phyloP scores from a whole-genome alignment of 306 rosid genomes.

The Gillenia trifoliata region DNA sequence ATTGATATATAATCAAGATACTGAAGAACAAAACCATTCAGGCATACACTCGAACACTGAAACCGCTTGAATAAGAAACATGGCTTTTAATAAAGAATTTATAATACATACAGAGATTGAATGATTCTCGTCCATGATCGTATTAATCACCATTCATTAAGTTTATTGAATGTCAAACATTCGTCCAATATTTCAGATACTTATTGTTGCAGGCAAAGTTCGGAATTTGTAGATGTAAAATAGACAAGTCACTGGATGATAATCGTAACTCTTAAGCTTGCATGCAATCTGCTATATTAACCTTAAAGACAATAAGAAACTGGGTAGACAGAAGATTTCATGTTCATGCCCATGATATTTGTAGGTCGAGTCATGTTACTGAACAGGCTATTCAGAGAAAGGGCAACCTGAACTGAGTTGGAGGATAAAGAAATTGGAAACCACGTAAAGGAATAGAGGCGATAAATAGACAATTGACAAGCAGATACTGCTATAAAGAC shows the following conservation, averaged over 20 bases:
- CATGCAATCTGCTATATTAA: too few species aligned
- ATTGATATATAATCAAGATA: not conserved
- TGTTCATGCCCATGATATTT: not conserved
- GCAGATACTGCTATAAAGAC: too few species aligned
- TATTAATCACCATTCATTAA: not conserved
- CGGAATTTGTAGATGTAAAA: too few species aligned
- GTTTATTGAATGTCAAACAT: not conserved
- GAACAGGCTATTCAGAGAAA: not conserved
- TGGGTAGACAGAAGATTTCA: not conserved
- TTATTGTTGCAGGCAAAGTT: too few species aligned
- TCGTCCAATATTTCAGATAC: not conserved
- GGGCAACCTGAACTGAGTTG: not conserved
- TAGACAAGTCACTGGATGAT: too few species aligned
- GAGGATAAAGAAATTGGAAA: not conserved
- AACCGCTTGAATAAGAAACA: not conserved
- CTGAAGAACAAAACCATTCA: not conserved
- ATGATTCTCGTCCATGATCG: not conserved
- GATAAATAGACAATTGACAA: not conserved
- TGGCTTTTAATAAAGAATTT: not conserved
- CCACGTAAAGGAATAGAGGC: not conserved
- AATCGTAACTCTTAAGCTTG: too few species aligned
- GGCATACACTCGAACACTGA: not conserved
- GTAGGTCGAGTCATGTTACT: not conserved
- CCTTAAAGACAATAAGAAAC: not conserved
- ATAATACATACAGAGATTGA: not conserved